These are phyloP conservation scores for Aureobasidium sp. DNA, from an alignment of 2,329 filamentous ascomycete species.

Conservation along the genomic window DNA sequence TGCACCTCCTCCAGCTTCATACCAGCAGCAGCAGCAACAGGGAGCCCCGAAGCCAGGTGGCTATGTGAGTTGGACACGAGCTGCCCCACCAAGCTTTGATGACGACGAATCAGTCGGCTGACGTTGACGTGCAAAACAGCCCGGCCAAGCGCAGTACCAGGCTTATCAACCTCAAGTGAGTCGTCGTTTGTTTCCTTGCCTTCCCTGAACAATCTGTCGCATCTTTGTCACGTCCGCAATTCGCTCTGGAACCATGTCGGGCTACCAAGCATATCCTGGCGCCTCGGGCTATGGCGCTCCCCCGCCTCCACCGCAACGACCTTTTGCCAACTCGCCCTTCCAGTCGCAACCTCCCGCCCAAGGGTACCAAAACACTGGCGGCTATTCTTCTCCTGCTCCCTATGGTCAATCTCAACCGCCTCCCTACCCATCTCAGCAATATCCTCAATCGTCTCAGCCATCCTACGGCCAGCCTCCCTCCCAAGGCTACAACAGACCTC, in stretches of 20 bases:
- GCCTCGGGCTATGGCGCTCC: constrained; percentile 24
- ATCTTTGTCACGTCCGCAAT: constrained; percentile 4
- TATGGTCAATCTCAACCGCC: constrained; percentile 21
- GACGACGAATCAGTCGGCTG: constrained; percentile 17
- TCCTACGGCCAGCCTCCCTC: constrained; percentile 2
- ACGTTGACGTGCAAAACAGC: constrained; percentile 21
- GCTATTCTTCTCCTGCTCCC: constrained; percentile 29
- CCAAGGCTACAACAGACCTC: constrained; percentile 17
- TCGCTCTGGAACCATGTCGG: constrained; percentile 10
- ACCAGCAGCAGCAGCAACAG: constrained; percentile 21
- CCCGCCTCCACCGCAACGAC: constrained; percentile 35
- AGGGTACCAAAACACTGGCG: constrained; percentile 13
- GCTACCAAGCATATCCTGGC: constrained; percentile 19
- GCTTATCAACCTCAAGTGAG: constrained; percentile 34
- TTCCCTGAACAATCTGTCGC: constrained; percentile 21
- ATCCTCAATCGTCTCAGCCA: constrained; percentile 17
- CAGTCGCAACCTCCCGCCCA: constrained; percentile 18
- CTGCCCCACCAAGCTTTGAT: constrained; percentile 16
- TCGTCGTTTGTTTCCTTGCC: constrained; percentile 17
- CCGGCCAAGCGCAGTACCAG: constrained; percentile 44
- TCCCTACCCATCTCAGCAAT: constrained; percentile 24
- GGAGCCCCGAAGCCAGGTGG: constrained; percentile 30
- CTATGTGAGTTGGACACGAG: constrained; percentile 44
- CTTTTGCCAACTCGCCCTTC: constrained; percentile 21
- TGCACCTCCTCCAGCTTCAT: constrained; percentile 24